Evolutionary conservation across 2,329 filamentous ascomycete species (phyloP).

Genomic region (Torrubiella hemipterigena): DNA sequence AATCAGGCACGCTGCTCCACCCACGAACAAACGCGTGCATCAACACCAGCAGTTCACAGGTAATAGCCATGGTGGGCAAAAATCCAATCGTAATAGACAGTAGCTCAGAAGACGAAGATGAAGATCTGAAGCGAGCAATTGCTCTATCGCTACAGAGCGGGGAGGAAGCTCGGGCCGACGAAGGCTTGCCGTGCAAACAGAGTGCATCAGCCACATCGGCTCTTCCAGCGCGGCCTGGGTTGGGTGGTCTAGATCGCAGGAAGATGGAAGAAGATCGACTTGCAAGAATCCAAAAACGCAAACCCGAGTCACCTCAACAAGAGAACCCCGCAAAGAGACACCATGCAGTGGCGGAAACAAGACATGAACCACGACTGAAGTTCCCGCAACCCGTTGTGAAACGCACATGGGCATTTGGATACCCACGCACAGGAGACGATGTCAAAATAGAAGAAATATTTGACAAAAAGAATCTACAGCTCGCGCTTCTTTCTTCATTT

Average conservation of each 20-base stretch:
- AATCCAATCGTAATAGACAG: conserved; percentile 15
- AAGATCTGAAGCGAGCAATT: conserved; percentile 48
- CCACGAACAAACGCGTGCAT: no score
- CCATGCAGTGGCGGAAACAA: not conserved
- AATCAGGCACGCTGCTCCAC: no score
- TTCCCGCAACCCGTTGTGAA: conserved; percentile 57
- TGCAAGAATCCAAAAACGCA: conserved; percentile 50
- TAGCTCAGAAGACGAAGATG: conserved; percentile 40
- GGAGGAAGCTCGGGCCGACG: not conserved
- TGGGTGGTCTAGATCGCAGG: conserved; percentile 57
- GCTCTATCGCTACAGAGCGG: conserved; percentile 38
- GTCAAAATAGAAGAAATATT: conserved; percentile 84
- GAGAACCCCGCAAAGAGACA: conserved; percentile 15
- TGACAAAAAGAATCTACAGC: conserved; percentile 56
- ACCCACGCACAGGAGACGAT: conserved; percentile 51
- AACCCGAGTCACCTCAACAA: not conserved
- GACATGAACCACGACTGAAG: conserved; percentile 14
- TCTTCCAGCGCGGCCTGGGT: conserved; percentile 15
- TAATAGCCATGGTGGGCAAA: conserved; percentile 13
- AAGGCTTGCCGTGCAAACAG: no score
- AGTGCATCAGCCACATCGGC: conserved; percentile 2
- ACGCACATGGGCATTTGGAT: conserved; percentile 64
- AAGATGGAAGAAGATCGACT: conserved; percentile 80
- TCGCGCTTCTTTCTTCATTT: conserved; percentile 77
- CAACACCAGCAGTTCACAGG: no score